Evolutionary conservation across 1,284 basidiomycete genomes (phyloP).

Genomic region (Fomitopsis palustris): DNA sequence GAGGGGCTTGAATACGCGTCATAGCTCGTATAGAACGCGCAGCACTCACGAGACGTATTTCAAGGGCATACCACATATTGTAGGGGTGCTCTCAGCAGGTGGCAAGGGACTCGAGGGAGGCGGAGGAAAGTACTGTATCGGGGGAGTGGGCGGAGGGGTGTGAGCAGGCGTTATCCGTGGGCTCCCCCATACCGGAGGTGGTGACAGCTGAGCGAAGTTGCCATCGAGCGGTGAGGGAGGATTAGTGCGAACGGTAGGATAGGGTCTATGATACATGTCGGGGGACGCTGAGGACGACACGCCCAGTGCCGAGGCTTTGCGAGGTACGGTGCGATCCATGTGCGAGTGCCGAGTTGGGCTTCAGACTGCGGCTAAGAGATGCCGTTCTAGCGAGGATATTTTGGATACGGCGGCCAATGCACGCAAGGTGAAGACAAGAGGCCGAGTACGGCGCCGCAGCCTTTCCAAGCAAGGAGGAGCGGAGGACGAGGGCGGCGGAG

Average conservation of each 20-base stretch:
- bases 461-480: background rate
- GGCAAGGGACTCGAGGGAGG: slow-evolving; percentile 8
- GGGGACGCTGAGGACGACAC: slow-evolving; percentile 23
- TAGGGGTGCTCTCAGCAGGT: slow-evolving; percentile 29
- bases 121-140: slow-evolving; percentile 20
- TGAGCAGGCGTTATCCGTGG: slow-evolving; percentile 35
- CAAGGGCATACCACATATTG: slow-evolving; percentile 51
- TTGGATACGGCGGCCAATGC: background rate
- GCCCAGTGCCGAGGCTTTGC: slow-evolving; percentile 28
- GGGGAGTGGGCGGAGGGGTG: slow-evolving; percentile 29
- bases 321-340: slow-evolving; percentile 22
- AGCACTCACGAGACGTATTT: slow-evolving; percentile 60
- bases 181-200: slow-evolving; percentile 17
- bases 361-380: background rate
- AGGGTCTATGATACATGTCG: slow-evolving; percentile 40
- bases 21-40: background rate
- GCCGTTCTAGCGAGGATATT: background rate
- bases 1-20: background rate
- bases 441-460: background rate
- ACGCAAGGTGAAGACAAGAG: background rate
- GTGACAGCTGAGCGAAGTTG: slow-evolving; percentile 18
- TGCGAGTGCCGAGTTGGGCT: slow-evolving; percentile 1
- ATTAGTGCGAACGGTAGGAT: slow-evolving; percentile 35
- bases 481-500: background rate
- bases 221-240: slow-evolving; percentile 32